phyloP scores from a whole-genome alignment of 495 filamentous ascomycete genomes.

The Hyaloscypha variabilis region DNA sequence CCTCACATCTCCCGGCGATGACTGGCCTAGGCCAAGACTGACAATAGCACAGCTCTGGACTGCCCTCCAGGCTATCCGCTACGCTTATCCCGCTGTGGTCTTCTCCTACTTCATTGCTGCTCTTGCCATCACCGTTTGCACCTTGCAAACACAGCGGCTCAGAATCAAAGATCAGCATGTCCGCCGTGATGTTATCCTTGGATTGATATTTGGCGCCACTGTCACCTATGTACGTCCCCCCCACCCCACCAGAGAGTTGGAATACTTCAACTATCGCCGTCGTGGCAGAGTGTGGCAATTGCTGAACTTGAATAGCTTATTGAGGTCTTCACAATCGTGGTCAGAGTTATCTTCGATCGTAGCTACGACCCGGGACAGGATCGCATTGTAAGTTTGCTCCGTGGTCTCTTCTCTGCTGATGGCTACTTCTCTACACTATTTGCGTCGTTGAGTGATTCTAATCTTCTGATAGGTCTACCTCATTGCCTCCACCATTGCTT shows the following conservation, averaged over 20 bases:
- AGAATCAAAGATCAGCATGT: conserved; percentile 39
- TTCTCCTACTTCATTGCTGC: conserved; percentile 58
- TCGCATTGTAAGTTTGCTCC: conserved; percentile 41
- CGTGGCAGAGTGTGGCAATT: background rate
- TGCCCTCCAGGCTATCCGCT: conserved; percentile 43
- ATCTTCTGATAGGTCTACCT: conserved; percentile 42
- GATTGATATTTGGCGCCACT: conserved; percentile 49
- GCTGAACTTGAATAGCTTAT: conserved; percentile 30
- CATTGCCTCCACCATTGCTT: conserved; percentile 57
- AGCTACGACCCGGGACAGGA: conserved; percentile 49
- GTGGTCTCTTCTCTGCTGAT: background rate
- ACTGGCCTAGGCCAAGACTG: background rate
- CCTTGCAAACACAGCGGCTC: conserved; percentile 50
- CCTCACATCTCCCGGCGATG: background rate
- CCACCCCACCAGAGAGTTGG: background rate
- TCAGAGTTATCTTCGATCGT: conserved; percentile 40
- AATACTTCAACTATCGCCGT: background rate
- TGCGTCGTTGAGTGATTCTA: background rate
- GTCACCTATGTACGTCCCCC: conserved; percentile 46
- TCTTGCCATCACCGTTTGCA: conserved; percentile 54
- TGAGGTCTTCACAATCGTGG: conserved; percentile 45
- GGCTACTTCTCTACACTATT: conserved; percentile 3
- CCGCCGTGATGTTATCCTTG: conserved; percentile 48
- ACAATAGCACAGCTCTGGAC: conserved; percentile 19
- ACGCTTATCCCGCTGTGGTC: conserved; percentile 55